These are phyloP conservation scores for Alternaria infectoria DNA, from an alignment of 2,329 filamentous ascomycete species.

Conservation along the genomic window DNA sequence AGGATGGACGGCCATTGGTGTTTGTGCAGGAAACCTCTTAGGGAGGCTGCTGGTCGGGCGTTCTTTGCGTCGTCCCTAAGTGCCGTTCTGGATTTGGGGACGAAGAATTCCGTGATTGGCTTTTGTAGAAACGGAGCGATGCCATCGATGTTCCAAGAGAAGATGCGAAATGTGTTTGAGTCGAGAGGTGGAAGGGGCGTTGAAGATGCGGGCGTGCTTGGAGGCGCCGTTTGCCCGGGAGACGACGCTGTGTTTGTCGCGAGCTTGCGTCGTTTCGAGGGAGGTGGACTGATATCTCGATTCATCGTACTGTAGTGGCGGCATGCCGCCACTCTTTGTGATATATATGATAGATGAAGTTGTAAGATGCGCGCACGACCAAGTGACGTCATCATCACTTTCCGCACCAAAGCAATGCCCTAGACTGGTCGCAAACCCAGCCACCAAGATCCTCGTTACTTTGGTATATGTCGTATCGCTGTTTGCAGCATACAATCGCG, in stretches of 20 bases:
- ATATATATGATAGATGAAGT: neutral
- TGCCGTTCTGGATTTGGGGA: neutral
- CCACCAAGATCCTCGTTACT: neutral
- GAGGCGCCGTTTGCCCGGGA: neutral
- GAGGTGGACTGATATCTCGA: conserved; percentile 35
- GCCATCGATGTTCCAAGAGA: conserved; percentile 59
- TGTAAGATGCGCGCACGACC: neutral
- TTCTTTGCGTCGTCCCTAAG: neutral
- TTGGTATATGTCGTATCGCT: neutral
- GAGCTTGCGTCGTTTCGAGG: conserved; percentile 28
- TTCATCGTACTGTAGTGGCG: conserved; percentile 15
- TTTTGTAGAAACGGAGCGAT: conserved; percentile 52
- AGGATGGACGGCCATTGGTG: conserved; percentile 55
- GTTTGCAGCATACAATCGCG: neutral
- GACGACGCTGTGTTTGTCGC: neutral
- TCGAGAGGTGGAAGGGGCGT: conserved; percentile 4
- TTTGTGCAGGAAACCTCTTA: conserved; percentile 53
- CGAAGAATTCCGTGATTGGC: conserved; percentile 51
- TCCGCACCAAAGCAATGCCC: neutral
- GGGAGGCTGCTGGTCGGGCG: conserved; percentile 28
- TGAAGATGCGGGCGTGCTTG: conserved; percentile 2
- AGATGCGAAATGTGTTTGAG: conserved; percentile 43
- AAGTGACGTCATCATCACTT: conserved; percentile 15
- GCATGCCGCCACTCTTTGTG: neutral
- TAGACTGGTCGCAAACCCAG: neutral